These are phyloP conservation scores for Geotrichum citri-aurantii DNA, from an alignment of 1,139 yeast genomes.

Conservation along the genomic window DNA sequence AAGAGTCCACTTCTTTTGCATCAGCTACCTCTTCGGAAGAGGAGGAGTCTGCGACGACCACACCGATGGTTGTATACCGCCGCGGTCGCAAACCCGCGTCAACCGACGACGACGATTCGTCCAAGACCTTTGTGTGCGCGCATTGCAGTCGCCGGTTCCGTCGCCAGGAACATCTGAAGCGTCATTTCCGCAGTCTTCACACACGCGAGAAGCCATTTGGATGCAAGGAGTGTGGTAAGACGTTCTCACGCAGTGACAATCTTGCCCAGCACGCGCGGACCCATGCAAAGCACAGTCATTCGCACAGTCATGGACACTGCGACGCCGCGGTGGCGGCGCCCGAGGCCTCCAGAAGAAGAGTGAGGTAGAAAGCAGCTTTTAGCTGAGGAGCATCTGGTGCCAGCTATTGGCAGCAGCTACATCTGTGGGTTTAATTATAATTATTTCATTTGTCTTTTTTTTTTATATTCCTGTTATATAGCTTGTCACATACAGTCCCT, in stretches of 20 bases:
- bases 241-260: conserved; percentile 71
- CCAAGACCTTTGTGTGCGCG: conserved; percentile 32
- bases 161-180: conserved; percentile 72
- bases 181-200: conserved; percentile 64
- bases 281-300: conserved; percentile 31
- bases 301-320: neutral
- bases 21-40: neutral
- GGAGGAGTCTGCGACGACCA: neutral
- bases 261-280: conserved; percentile 69
- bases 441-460: neutral
- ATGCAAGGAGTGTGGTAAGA: conserved; percentile 64
- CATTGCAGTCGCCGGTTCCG: conserved; percentile 45
- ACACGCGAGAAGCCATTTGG: conserved; percentile 71
- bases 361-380: neutral
- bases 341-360: neutral
- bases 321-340: neutral
- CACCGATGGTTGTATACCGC: conserved; percentile 17
- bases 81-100: conserved; percentile 33
- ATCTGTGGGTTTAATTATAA: neutral
- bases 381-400: neutral
- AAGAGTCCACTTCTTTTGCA: neutral
- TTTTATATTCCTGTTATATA: neutral
- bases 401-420: neutral
- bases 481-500: neutral
- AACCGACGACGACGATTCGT: conserved; percentile 22